phyloP scores from a whole-genome alignment of 2,329 filamentous ascomycete genomes.

The Parascedosporium putredinis region DNA sequence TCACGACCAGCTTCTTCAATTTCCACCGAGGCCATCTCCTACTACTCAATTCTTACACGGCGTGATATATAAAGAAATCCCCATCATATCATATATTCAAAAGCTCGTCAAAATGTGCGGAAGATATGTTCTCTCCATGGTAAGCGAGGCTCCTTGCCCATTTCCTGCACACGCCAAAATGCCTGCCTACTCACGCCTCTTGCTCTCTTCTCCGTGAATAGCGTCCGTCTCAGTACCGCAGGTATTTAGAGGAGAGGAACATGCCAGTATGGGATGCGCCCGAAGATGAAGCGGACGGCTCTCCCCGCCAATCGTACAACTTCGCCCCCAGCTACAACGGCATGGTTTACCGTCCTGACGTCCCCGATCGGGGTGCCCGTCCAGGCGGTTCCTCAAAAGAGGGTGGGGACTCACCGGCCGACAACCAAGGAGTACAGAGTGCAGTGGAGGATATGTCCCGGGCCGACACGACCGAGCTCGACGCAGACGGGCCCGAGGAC shows the following conservation, averaged over 20 bases:
- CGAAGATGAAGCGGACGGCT: slow-evolving; percentile 51
- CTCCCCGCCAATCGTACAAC: slow-evolving; percentile 71
- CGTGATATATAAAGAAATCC: no score
- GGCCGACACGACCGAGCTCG: background rate
- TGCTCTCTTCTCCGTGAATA: slow-evolving; percentile 26
- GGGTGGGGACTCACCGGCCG: slow-evolving; percentile 1
- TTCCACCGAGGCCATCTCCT: no score
- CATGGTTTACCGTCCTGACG: slow-evolving; percentile 72
- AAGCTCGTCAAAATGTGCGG: slow-evolving; percentile 22
- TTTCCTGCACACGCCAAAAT: background rate
- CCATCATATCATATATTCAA: background rate
- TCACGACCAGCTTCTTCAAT: no score
- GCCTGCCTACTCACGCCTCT: slow-evolving; percentile 24
- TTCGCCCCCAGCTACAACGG: slow-evolving; percentile 84
- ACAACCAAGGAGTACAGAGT: background rate
- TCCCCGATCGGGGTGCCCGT: slow-evolving; percentile 49
- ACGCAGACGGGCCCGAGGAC: background rate
- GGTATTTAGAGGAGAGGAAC: slow-evolving; percentile 60
- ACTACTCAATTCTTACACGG: no score
- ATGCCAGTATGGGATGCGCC: slow-evolving; percentile 66
- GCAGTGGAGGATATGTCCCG: background rate
- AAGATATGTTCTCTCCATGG: slow-evolving; percentile 24
- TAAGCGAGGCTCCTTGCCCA: slow-evolving; percentile 13
- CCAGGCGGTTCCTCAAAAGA: slow-evolving; percentile 16
- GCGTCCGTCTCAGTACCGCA: slow-evolving; percentile 68